These are phyloP conservation scores for Pythium plurisporium DNA, from an alignment of 352 stramenopile genomes.

Conservation along the genomic window DNA sequence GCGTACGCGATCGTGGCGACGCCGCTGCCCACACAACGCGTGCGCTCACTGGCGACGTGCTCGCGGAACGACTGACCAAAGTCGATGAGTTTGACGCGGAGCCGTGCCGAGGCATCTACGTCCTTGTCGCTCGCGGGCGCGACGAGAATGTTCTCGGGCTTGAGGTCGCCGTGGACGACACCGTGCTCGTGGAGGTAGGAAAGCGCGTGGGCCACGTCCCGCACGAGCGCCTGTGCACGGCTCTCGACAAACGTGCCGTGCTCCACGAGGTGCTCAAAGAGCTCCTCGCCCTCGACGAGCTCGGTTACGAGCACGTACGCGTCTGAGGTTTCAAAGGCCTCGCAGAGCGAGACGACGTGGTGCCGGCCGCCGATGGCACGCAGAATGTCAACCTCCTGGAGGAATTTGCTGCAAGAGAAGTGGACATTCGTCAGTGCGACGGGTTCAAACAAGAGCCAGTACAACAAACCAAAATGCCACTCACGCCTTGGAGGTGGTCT, in stretches of 20 bases:
- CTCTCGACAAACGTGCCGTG: conserved; percentile 21
- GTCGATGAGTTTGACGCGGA: conserved; percentile 47
- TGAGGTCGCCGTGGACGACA: conserved; percentile 35
- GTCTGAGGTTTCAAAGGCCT: conserved; percentile 35
- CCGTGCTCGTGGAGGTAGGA: conserved; percentile 24
- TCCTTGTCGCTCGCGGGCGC: neutral
- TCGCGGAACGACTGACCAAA: conserved; percentile 56
- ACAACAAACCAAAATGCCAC: neutral
- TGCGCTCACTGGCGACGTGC: conserved; percentile 15
- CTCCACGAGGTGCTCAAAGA: conserved; percentile 30
- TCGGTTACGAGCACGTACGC: conserved; percentile 36
- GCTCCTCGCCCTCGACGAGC: conserved; percentile 28
- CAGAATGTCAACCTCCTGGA: conserved; percentile 34
- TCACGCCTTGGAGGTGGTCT: conserved; percentile 24
- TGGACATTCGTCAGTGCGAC: neutral
- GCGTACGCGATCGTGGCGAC: conserved; percentile 31
- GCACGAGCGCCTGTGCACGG: conserved; percentile 16
- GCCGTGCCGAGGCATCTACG: too few species aligned
- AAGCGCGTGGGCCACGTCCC: conserved; percentile 21
- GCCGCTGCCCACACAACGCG: conserved; percentile 20
- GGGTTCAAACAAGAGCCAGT: neutral
- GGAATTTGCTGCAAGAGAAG: conserved; percentile 22
- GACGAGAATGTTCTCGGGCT: conserved; percentile 35
- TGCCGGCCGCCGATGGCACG: conserved; percentile 20
- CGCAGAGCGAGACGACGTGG: conserved; percentile 28